These are phyloP conservation scores for Orbilia oligospora DNA, from an alignment of 2,329 filamentous ascomycete genomes.

Conservation along the genomic window DNA sequence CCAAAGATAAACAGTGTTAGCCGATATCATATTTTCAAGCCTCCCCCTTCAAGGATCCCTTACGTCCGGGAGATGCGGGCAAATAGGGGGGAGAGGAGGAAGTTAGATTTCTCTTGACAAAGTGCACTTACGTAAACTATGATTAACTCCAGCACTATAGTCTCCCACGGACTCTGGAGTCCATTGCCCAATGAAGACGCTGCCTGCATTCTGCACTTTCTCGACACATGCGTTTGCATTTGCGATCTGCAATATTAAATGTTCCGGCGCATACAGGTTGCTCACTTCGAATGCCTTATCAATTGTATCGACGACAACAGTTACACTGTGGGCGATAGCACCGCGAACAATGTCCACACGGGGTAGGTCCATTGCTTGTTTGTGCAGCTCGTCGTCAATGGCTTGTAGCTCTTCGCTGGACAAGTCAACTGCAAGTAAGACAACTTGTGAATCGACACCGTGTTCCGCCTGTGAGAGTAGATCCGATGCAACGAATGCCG, in stretches of 20 bases:
- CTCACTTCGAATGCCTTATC: conserved; percentile 84
- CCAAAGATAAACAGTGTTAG: conserved; percentile 61
- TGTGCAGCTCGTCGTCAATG: conserved; percentile 92
- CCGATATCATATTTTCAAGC: conserved; percentile 39
- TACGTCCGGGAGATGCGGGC: background rate
- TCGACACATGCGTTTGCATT: conserved; percentile 82
- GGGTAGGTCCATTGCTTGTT: conserved; percentile 87
- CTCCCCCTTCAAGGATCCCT: background rate
- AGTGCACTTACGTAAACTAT: conserved; percentile 85
- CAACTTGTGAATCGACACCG: conserved; percentile 94
- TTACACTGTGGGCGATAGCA: conserved; percentile 91
- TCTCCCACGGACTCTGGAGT: conserved; percentile 98
- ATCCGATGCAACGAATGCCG: conserved; percentile 95
- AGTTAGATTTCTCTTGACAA: background rate
- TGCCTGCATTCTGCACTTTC: conserved; percentile 91
- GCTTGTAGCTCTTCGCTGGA: conserved; percentile 79
- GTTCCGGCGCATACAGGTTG: conserved; percentile 96
- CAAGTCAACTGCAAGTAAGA: conserved; percentile 87
- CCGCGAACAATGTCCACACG: conserved; percentile 93
- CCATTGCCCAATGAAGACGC: conserved; percentile 95
- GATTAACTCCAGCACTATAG: conserved; percentile 97
- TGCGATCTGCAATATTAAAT: conserved; percentile 90
- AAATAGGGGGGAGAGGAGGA: conserved; percentile 21
- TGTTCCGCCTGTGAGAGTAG: conserved; percentile 96
- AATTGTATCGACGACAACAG: conserved; percentile 79